phyloP scores from a whole-genome alignment of 2,329 filamentous ascomycete species.

The Colletotrichum neosansevieriae region DNA sequence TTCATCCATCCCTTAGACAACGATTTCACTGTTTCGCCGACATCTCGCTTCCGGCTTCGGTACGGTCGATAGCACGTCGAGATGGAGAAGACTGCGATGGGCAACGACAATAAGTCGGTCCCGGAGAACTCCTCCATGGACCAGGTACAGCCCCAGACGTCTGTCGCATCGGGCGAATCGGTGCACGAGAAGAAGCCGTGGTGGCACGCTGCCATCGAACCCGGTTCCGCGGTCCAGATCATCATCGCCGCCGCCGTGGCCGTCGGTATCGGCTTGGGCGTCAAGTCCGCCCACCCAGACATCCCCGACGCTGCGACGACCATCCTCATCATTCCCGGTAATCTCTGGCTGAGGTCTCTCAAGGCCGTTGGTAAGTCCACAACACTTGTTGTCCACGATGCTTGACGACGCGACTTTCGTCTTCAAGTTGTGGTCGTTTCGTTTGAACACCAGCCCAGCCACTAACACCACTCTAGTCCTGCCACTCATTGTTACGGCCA shows the following conservation, averaged over 20 bases:
- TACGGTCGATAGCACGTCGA: not conserved
- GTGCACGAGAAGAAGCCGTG: conserved; percentile 47
- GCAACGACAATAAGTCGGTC: conserved; percentile 33
- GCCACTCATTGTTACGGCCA: conserved; percentile 63
- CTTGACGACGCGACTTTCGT: not conserved
- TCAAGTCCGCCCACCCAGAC: conserved; percentile 56
- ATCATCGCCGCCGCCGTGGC: conserved; percentile 61
- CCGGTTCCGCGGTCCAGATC: conserved; percentile 62
- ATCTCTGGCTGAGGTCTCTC: conserved; percentile 62
- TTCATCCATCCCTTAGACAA: not conserved
- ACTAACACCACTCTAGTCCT: conserved; percentile 53
- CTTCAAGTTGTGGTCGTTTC: not conserved
- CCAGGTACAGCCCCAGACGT: conserved; percentile 30
- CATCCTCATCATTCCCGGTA: conserved; percentile 61
- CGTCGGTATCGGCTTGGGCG: conserved; percentile 61
- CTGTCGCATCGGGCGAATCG: conserved; percentile 30
- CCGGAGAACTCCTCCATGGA: conserved; percentile 42
- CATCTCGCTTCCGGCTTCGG: not conserved
- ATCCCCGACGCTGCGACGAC: conserved; percentile 56
- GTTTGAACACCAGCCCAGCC: not conserved
- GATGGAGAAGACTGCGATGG: conserved; percentile 40
- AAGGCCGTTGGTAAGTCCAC: conserved; percentile 58
- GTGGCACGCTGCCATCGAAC: conserved; percentile 53
- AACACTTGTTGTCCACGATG: not conserved
- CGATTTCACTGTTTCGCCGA: not conserved